Evolutionary conservation across 2,329 filamentous ascomycete genomes (phyloP).

Genomic region (Byssochlamys sp.): DNA sequence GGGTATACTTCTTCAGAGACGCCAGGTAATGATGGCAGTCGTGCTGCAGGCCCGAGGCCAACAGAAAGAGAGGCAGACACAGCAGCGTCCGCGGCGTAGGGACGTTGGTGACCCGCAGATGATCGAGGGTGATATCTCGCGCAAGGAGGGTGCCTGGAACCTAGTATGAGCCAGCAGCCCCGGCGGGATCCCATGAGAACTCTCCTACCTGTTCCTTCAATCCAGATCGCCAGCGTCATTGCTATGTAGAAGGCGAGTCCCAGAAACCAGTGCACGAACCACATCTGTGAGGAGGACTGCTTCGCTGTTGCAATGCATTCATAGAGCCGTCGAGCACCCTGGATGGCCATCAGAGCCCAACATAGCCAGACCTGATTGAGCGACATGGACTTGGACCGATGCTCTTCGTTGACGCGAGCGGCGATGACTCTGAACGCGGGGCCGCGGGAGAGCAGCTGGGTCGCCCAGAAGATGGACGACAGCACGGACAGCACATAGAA

Average conservation of each 20-base stretch:
- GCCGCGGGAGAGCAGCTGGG: slow-evolving; percentile 52
- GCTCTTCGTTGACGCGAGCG: slow-evolving; percentile 29
- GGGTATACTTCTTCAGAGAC: slow-evolving; percentile 67
- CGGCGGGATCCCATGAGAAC: background rate
- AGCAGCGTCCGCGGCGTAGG: slow-evolving; percentile 45
- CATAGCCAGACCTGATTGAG: slow-evolving; percentile 54
- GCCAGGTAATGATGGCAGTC: slow-evolving; percentile 62
- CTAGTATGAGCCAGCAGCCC: background rate
- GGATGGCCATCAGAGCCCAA: slow-evolving; percentile 65
- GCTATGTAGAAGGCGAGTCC: slow-evolving; percentile 68
- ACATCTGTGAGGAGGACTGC: slow-evolving; percentile 69
- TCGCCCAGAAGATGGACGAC: slow-evolving; percentile 65
- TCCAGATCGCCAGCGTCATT: slow-evolving; percentile 69
- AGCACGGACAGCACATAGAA: slow-evolving; percentile 69
- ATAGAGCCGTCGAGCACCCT: slow-evolving; percentile 64
- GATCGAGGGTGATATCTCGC: slow-evolving; percentile 22
- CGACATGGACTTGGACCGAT: slow-evolving; percentile 42
- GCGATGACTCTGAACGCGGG: slow-evolving; percentile 42
- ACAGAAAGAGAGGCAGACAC: slow-evolving; percentile 55
- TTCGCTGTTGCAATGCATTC: slow-evolving; percentile 61
- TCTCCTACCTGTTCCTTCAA: slow-evolving; percentile 63
- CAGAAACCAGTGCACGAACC: slow-evolving; percentile 70
- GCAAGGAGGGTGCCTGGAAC: slow-evolving; percentile 23
- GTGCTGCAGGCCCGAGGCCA: slow-evolving; percentile 65
- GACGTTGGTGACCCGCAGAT: slow-evolving; percentile 29